Conservation (phyloP, 768 basidiomycete species). For the Krasilnikovozyma curviuscula region DNA sequence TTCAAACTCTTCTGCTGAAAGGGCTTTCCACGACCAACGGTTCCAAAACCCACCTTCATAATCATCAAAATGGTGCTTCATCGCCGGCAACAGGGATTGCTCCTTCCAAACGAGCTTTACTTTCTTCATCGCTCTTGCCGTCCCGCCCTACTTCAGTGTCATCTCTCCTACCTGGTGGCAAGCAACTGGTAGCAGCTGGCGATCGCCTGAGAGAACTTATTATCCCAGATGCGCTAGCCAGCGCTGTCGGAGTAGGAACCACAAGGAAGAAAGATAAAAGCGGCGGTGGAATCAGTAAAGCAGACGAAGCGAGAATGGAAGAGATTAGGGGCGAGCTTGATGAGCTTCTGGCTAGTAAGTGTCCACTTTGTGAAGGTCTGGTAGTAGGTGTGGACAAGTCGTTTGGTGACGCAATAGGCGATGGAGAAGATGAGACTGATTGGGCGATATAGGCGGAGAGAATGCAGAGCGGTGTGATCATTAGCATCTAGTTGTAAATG, state of each 20-base stretch:
- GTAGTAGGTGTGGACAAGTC: conserved; percentile 68
- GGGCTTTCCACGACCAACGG: conserved; percentile 19
- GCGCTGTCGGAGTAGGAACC: conserved; percentile 40
- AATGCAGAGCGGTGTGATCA: too few relatives aligned
- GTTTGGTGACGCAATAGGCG: conserved; percentile 51
- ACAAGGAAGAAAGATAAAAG: conserved; percentile 13
- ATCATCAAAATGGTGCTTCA: conserved; percentile 3
- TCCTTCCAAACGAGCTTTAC: conserved; percentile 41
- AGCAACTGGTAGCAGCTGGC: conserved; percentile 64
- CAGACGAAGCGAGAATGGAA: conserved; percentile 40
- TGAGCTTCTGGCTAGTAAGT: conserved; percentile 66
- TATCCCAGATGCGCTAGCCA: conserved; percentile 76
- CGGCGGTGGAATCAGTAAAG: neutral
- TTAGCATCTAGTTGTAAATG: too few relatives aligned
- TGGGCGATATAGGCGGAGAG: conserved; percentile 17
- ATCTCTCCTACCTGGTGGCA: conserved; percentile 19
- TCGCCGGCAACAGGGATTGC: conserved; percentile 18
- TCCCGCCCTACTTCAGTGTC: conserved; percentile 14
- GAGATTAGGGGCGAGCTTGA: conserved; percentile 68
- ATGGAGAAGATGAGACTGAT: conserved; percentile 46
- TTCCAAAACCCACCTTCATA: neutral
- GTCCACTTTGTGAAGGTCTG: conserved; percentile 83
- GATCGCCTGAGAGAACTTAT: conserved; percentile 81
- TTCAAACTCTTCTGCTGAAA: conserved; percentile 69
- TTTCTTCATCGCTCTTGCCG: conserved; percentile 49